Base-by-base conservation (phyloP, 345 rosid species). In the Draba incana region DNA sequence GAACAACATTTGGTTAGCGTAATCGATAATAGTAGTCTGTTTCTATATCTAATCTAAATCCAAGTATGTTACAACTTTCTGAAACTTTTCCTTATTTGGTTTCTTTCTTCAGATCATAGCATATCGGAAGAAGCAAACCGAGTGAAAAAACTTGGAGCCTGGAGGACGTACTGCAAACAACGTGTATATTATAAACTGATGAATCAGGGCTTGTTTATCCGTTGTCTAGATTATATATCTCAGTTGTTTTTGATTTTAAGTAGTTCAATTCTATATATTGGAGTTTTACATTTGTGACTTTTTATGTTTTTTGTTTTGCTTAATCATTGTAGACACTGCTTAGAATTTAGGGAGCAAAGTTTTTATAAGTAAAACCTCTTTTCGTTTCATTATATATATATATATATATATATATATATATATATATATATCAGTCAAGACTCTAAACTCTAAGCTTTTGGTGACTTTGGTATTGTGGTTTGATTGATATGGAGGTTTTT, bases 401-500 rank as follows among this genome's bases (percentile, higher is more conserved):
- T n/a, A n/a, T n/a, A n/a, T n/a, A n/a, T n/a, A n/a, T n/a, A n/a
- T n/a, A n/a, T n/a, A n/a, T n/a, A n/a, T n/a, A n/a, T n/a, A n/a
- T n/a, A n/a, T n/a, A n/a, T 12, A 5, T 46, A 10, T 12, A 41
- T 44, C 62, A 33, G 55, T 46, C 11, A 41, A 27, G 42, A 46
- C 24, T 41, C 39, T 39, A 20, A 38, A 27, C 44, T 12, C 38
- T 73, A 57, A 90, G 75, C 52, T 70, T 70, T 74, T 1, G 92
- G 92, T n/a, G 96, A 84, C 73, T 80, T 87, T 3, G 96, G 79
- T 62, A 78, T 90, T 5, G 90, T 90, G 2, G 73, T 50, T 66
- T 30, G 33, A 25, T 6, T 35, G 45, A 37, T 33, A 54, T 15
- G 27, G n/a, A 12, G 46, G 37, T 14, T 48, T 23, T 5, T 12